Percentiles rank a stretch among this genome's conserved stretches.
These are phyloP conservation scores for Penicillium cinerascens DNA, from an alignment of 495 filamentous ascomycete genomes.

Conservation along the genomic window DNA sequence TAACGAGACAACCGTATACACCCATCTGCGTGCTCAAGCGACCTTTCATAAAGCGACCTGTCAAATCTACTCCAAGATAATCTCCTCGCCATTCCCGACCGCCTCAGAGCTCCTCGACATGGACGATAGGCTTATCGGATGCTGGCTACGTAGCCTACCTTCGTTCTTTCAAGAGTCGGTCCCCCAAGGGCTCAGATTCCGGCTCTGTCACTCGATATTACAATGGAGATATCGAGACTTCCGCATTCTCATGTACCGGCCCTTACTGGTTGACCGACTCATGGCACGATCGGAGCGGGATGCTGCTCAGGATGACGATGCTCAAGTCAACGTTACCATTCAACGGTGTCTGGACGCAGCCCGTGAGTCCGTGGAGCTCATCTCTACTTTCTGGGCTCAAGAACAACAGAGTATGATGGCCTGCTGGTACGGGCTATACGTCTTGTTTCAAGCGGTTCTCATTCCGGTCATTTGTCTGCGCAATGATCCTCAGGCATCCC, in stretches of 20 bases:
- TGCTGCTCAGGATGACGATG: background rate
- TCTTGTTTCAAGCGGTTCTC: constrained; percentile 18
- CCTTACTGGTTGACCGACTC: constrained; percentile 12
- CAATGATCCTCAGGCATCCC: constrained; percentile 10
- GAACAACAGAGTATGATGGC: constrained; percentile 14
- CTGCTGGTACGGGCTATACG: constrained; percentile 23
- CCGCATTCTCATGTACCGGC: constrained; percentile 20
- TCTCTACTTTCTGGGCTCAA: constrained; percentile 12
- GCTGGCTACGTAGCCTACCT: constrained; percentile 8
- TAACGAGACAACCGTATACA: constrained; percentile 17
- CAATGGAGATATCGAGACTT: constrained; percentile 22
- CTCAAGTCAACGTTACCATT: constrained; percentile 6
- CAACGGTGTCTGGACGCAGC: constrained; percentile 15
- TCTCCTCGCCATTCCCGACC: constrained; percentile 15
- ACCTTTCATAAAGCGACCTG: constrained; percentile 14
- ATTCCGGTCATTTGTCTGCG: constrained; percentile 22
- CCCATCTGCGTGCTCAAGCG: constrained; percentile 14
- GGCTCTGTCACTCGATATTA: constrained; percentile 16
- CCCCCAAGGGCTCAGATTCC: constrained; percentile 7
- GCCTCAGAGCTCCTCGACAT: constrained; percentile 12
- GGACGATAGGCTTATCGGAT: constrained; percentile 16
- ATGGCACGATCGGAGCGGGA: constrained; percentile 5
- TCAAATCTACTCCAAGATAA: constrained; percentile 18
- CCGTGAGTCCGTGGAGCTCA: constrained; percentile 14
- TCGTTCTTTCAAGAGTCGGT: constrained; percentile 12